Evolutionary conservation across 2,329 filamentous ascomycete species (phyloP), one percentile per base, ranked within the genome.

Genomic region (Xylaria sp.): DNA sequence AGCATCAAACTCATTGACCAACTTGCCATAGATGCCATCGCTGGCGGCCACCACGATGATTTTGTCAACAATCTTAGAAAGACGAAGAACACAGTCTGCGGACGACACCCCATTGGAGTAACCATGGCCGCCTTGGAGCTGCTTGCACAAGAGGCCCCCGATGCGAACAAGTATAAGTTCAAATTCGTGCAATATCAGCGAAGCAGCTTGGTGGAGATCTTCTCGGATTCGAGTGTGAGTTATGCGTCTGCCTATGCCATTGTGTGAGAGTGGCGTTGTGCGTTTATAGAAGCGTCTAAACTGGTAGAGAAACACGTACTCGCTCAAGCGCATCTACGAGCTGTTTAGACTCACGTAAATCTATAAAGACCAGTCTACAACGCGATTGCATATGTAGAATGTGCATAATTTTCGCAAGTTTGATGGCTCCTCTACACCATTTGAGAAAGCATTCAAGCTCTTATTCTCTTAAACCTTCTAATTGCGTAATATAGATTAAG

Each of bases 171-270:
- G 72, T 81, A 88, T 3, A 84, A 79, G 61, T 97, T 98, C 80
- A 89, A 86, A 74, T 93, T 98, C 75, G 85, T 97, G 64, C 85
- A 92, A 75, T 99, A 99, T 79, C 90, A 97, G 77, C 88, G 94
- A 68, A 99, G 95, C 80, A 90, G 89, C 68, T 82, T 97, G 79
- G 92, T 92, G 3, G 84, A 87, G 72, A 84, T 85, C 34, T 83
- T 90, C 0, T 79, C 78, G 17, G 93, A 97, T 71, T 96, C 90
- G 72, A 98, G 94, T 74, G 96, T 99, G 60, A 98, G 94, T 81
- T 99, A 99, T 80, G 94, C 93, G 2, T 95, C 94, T 78, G 96
- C 94, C 3, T 97, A 96, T 84, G 93, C 94, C 8, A 85, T 94
- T 17, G 77, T 94, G 39, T 94, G 70, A 78, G 36, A 45, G 30